Evolutionary conservation across 768 basidiomycete species (phyloP).

Genomic region (Hypholoma sublateritium): DNA sequence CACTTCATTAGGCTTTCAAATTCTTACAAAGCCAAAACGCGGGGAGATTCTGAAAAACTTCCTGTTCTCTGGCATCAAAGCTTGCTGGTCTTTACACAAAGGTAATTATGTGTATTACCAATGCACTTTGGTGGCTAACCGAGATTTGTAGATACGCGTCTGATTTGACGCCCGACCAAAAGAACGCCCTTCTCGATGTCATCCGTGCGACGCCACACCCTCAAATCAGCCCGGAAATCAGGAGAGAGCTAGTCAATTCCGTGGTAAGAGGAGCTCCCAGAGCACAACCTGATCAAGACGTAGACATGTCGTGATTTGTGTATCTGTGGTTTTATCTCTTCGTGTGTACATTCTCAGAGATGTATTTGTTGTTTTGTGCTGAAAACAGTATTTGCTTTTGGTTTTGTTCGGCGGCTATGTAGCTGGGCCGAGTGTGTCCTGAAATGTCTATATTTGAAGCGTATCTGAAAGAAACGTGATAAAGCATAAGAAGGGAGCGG

Average conservation of each 20-base stretch:
- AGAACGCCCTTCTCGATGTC: slow-evolving; percentile 95
- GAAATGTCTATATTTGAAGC: neutral
- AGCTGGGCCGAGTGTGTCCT: neutral
- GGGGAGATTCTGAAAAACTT: slow-evolving; percentile 74
- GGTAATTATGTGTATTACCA: slow-evolving; percentile 44
- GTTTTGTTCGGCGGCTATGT: neutral
- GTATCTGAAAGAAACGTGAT: neutral
- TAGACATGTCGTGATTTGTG: slow-evolving; percentile 53
- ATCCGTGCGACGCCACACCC: slow-evolving; percentile 82
- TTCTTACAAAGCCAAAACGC: slow-evolving; percentile 71
- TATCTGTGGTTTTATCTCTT: neutral
- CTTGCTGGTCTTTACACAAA: slow-evolving; percentile 89
- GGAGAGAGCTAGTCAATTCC: slow-evolving; percentile 86
- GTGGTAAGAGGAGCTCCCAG: slow-evolving; percentile 84
- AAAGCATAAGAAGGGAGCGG: neutral
- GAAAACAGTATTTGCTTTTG: neutral
- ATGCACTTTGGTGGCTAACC: neutral
- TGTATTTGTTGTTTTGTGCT: neutral
- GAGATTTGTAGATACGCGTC: slow-evolving; percentile 71
- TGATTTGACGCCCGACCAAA: slow-evolving; percentile 95
- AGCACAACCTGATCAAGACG: slow-evolving; percentile 61
- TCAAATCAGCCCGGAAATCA: slow-evolving; percentile 86
- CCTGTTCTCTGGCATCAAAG: slow-evolving; percentile 99
- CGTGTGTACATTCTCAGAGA: slow-evolving; percentile 2
- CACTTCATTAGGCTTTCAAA: slow-evolving; percentile 98